Evolutionary conservation across 2,329 filamentous ascomycete genomes (phyloP).

Genomic region (Acrocalymma vagum): DNA sequence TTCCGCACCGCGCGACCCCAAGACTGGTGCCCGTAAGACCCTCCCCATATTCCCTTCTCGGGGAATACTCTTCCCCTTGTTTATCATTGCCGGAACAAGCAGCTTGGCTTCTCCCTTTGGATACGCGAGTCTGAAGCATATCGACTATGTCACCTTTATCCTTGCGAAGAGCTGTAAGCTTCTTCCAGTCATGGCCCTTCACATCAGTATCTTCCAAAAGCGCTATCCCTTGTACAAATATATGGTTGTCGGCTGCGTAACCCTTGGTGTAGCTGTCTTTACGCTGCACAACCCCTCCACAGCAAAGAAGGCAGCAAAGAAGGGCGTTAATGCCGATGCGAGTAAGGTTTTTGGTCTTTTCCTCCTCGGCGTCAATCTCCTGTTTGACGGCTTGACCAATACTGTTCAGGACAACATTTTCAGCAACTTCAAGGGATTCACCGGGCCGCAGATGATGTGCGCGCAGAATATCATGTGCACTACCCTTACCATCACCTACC

Average conservation of each 20-base stretch:
- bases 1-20: conserved; percentile 62
- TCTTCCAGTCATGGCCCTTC: conserved; percentile 97
- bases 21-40: conserved; percentile 34
- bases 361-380: conserved; percentile 84
- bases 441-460: conserved; percentile 99
- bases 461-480: conserved; percentile 92
- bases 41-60: conserved; percentile 78
- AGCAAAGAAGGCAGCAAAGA: conserved; percentile 47
- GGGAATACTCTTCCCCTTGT: conserved; percentile 77
- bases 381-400: conserved; percentile 96
- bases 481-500: conserved; percentile 76
- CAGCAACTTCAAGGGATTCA: conserved; percentile 75
- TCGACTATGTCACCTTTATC: conserved; percentile 98
- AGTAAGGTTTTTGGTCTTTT: conserved; percentile 82
- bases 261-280: conserved; percentile 91
- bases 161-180: conserved; percentile 98
- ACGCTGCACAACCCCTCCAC: conserved; percentile 77
- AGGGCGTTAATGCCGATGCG: conserved; percentile 64
- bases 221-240: conserved; percentile 97
- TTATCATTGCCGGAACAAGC: conserved; percentile 86
- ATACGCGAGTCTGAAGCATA: conserved; percentile 89
- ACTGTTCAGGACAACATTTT: conserved; percentile 97
- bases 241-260: conserved; percentile 88
- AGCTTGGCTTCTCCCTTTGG: conserved; percentile 95
- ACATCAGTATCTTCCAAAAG: conserved; percentile 89